Conservation (phyloP, 352 stramenopile species). For the Phytopythium cucurbitacearum region DNA sequence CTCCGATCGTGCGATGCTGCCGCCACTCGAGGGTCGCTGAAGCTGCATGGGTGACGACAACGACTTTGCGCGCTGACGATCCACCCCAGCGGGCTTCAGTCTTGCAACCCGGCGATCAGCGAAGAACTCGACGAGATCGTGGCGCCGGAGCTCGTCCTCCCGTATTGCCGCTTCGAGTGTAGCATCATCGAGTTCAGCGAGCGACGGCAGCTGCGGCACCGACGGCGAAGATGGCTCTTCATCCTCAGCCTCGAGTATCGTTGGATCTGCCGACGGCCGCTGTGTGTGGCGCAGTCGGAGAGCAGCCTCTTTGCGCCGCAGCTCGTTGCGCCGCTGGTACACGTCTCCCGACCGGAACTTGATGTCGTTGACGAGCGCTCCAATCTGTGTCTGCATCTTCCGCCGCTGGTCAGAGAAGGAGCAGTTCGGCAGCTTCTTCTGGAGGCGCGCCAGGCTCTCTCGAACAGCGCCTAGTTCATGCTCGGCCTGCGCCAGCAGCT, state of each 20-base stretch:
- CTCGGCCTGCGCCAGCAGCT: conserved; percentile 64
- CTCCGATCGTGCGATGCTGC: too few relatives aligned
- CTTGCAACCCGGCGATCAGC: neutral
- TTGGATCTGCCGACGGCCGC: too few relatives aligned
- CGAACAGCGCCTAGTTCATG: conserved; percentile 54
- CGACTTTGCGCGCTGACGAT: conserved; percentile 1
- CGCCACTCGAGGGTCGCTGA: too few relatives aligned
- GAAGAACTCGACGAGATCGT: conserved; percentile 50
- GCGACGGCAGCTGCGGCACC: neutral
- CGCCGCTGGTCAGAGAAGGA: conserved; percentile 35
- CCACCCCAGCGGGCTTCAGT: neutral
- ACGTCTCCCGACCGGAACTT: conserved; percentile 63
- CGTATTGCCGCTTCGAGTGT: conserved; percentile 29
- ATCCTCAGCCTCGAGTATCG: neutral
- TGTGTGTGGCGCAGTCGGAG: neutral
- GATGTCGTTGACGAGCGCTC: conserved; percentile 48
- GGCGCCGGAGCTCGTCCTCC: conserved; percentile 52
- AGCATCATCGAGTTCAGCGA: conserved; percentile 6
- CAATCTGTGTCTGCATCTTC: conserved; percentile 44
- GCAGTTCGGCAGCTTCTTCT: conserved; percentile 31
- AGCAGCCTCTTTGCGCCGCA: conserved; percentile 52
- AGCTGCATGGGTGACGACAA: too few relatives aligned
- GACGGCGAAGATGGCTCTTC: neutral
- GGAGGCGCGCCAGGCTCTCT: conserved; percentile 46
- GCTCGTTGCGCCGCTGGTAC: conserved; percentile 72